phyloP scores from a whole-genome alignment of 768 basidiomycete species.

The Ephemerocybe angulata region DNA sequence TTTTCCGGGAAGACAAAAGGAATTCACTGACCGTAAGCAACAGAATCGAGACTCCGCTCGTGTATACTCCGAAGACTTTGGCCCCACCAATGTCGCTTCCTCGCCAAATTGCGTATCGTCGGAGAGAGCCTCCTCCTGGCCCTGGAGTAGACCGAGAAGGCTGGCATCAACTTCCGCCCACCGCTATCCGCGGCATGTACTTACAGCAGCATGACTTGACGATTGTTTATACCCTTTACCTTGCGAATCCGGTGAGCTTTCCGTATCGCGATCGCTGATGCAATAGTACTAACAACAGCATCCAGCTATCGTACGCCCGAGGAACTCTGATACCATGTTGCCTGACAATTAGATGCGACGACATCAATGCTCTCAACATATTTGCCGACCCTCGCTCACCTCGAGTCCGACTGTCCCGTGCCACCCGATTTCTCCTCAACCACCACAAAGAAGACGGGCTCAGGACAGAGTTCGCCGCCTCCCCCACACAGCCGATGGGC shows the following conservation, averaged over 20 bases:
- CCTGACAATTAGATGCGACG: conserved; percentile 19
- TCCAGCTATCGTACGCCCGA: conserved; percentile 27
- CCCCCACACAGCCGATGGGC: background rate
- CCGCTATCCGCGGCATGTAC: background rate
- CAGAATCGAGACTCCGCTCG: background rate
- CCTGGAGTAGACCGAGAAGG: background rate
- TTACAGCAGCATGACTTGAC: background rate
- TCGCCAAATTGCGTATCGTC: background rate
- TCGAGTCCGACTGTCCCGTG: conserved; percentile 17
- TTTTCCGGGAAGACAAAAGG: background rate
- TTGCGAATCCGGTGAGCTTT: conserved; percentile 25
- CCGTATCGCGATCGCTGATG: background rate
- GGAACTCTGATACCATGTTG: conserved; percentile 29
- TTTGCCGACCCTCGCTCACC: conserved; percentile 18
- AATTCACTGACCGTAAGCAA: background rate
- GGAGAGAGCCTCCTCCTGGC: background rate
- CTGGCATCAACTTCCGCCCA: background rate
- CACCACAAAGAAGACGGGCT: background rate
- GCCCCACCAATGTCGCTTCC: background rate
- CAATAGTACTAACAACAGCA: background rate
- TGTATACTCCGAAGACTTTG: background rate
- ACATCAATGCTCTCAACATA: conserved; percentile 22
- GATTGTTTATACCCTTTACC: conserved; percentile 15
- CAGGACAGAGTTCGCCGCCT: too few relatives aligned
- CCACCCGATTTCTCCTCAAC: conserved; percentile 12